Base-by-base conservation (phyloP, 2,329 filamentous ascomycete genomes). In the Myriosclerotinia duriaeana region DNA sequence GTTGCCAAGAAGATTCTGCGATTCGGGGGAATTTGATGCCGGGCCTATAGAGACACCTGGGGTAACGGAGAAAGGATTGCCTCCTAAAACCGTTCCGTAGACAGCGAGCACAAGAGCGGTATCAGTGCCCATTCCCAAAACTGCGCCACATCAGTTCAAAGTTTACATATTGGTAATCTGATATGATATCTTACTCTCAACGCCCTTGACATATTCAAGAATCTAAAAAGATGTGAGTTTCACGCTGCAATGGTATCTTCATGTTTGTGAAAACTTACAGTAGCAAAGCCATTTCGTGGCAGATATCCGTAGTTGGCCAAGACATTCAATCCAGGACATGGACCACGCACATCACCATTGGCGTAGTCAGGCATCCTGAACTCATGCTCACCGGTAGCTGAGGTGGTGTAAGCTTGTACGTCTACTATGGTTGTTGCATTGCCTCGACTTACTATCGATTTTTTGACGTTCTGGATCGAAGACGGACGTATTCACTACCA, bases 201-300 rank as follows among this genome's bases (percentile, higher is more conserved):
- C 30, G 30, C 30, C 30, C 30, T 34, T 5, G 4, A 34, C 5
- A 34, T 34, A 34, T 34, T 34, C 30, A 34, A 34, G 30, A 34
- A 34, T 34, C 30, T 34, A 34, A 34, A 34, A 34, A 34, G 30
- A 34, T 34, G 30, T 34, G 5, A 34, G 30, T 34, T 34, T 34
- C 30, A 34, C 30, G 30, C 30, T 34, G 72, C 60, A 52, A 78
- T 74, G 22, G 76, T 76, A 44, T 74, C 66, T n/a, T 34, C 30
- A 58, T 40, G 15, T 73, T 66, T n/a, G 30, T 34, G 30, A 12
- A 12, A 44, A 44, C 17, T 44, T 12, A 44, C 42, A 44, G 40
- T 34, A 20, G 56, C 40, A n/a, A 59, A n/a, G 9, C 56, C 56
- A 17, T 44, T 30, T 17, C 26, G 42, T 30, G 38, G 38, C 26